Conservation (phyloP, 805 yeast species). For the Lachancea waltii region DNA sequence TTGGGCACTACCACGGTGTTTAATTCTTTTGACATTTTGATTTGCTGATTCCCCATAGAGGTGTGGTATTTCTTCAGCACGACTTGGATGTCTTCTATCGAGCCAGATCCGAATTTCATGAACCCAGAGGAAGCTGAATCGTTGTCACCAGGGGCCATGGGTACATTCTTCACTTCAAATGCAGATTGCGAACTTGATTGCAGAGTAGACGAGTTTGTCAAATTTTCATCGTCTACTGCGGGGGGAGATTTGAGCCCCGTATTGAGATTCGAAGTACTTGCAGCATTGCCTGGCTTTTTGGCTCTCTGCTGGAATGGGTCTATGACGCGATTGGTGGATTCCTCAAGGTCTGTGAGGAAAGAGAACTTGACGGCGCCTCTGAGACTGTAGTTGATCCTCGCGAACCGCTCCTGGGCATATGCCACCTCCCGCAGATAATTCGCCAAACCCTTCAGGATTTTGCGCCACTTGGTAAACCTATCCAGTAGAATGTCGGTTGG, state of each 20-base stretch:
- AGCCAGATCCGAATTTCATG: constrained; percentile 66
- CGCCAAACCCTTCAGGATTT: constrained; percentile 62
- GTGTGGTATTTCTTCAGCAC: constrained; percentile 59
- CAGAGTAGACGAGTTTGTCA: too few species aligned
- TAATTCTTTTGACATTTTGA: constrained; percentile 48
- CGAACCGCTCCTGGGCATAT: constrained; percentile 72
- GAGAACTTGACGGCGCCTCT: constrained; percentile 55
- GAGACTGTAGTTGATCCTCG: constrained; percentile 57
- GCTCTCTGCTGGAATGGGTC: constrained; percentile 44
- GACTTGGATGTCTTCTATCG: constrained; percentile 73
- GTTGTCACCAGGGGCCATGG: constrained; percentile 10
- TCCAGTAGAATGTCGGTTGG: constrained; percentile 80
- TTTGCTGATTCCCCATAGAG: constrained; percentile 49
- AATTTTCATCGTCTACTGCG: not conserved
- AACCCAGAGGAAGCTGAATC: constrained; percentile 41
- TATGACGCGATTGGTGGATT: constrained; percentile 33
- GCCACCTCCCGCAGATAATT: constrained; percentile 69
- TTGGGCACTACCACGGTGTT: constrained; percentile 49
- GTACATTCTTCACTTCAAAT: constrained; percentile 3
- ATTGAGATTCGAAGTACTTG: not conserved
- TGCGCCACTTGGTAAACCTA: constrained; percentile 77
- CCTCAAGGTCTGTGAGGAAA: constrained; percentile 33
- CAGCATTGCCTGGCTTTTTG: constrained; percentile 7
- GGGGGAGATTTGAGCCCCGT: not conserved
- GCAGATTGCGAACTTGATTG: not conserved